Base-by-base conservation (phyloP, 1,284 basidiomycete species). In the Sutorius eximius region DNA sequence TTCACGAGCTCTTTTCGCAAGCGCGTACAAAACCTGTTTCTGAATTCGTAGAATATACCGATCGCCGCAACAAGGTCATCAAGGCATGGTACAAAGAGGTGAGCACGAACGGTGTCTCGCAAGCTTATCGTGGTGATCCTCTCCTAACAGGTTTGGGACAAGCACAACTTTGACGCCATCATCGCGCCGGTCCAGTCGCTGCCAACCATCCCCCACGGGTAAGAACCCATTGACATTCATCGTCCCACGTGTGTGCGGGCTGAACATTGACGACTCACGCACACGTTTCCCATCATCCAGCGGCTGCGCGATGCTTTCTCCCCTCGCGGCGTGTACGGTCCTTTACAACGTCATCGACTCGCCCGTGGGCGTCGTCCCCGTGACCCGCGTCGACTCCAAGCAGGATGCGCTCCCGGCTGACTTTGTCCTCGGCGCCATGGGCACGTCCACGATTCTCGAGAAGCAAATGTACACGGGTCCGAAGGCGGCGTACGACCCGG, bases 271-370 rank as follows among this genome's bases (percentile, higher is more conserved):
- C 13, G 29, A 38, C 32, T 53, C 29, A 53, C 15, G 7, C 5
- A 22, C 16, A 29, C 32, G 13, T 30, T 42, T 11, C 10, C 8
- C 9, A 6, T 49, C 20, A 1, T 43, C 9, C 47, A 85, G 82
- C 4, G 78, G 77, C 6, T 85, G 81, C 46, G 75, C 76, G 37
- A 77, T 75, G 37, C 77, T 85, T 33, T 78, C 79, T 8, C 74
- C 82, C 4, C 64, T 91, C 7, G 81, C 82, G 15, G 67, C 65
- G 8, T 71, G 71, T 2, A 85, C 85, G 0, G 66, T 82, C 27
- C 63, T 84, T 8, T 89, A 83, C 72, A 96, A 96, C 71, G 71
- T 95, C 41, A 72, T 91, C 53, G 91, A 95, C 63, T 79, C 80
- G 27, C 85, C 93, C 0, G 88, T 84, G 15, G 93, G 92, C 10